phyloP scores from a whole-genome alignment of 495 filamentous ascomycete genomes.

The Neurospora pannonica region DNA sequence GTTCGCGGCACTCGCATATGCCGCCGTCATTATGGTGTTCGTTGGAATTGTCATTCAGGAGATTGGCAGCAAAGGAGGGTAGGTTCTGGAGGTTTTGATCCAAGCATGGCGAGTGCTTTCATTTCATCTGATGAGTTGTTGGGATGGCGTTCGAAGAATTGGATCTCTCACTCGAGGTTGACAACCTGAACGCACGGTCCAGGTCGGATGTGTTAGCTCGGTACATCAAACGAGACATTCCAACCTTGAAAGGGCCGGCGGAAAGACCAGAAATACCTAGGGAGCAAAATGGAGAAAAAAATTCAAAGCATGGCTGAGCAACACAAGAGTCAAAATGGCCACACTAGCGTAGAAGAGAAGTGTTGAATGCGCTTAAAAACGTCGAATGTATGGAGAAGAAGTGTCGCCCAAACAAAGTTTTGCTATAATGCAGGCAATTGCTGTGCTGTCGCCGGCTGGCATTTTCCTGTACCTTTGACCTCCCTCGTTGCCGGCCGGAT shows the following conservation, averaged over 20 bases:
- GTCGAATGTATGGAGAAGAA: neutral
- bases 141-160: neutral
- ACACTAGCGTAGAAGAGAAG: neutral
- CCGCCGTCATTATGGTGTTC: neutral
- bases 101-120: neutral
- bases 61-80: neutral
- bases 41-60: neutral
- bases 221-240: neutral
- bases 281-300: rapidly evolving
- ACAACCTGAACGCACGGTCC: neutral
- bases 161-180: neutral
- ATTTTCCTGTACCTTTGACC: neutral
- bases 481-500: neutral
- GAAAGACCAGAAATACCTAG: neutral
- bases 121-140: neutral
- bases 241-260: neutral
- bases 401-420: neutral
- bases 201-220: neutral
- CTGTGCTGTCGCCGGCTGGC: neutral
- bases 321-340: neutral
- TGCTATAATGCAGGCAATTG: neutral
- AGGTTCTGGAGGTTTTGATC: neutral
- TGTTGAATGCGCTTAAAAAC: neutral
- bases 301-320: neutral
- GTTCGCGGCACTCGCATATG: neutral